Evolutionary conservation across 2,329 filamentous ascomycete genomes (phyloP), one percentile per base, ranked within the genome.

Genomic region (Claviceps pazoutovae): DNA sequence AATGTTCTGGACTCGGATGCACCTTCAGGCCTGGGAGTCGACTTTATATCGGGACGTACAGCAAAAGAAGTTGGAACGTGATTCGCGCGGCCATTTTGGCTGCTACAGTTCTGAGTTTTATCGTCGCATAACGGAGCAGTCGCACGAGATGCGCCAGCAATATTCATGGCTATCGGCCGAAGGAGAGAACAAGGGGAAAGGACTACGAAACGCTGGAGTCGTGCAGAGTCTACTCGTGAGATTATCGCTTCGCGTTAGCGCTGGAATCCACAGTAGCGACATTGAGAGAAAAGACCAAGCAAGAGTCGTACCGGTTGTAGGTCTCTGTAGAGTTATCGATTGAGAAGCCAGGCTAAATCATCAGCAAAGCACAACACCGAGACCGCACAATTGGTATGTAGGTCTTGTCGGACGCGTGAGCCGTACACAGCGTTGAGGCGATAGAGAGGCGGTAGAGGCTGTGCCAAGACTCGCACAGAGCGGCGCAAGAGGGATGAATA

Each of bases 91-190:
- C 53, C 53, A 52, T 51, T 48, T 49, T 46, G 38, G 43, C 14
- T 52, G 45, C 7, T 34, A 34, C 30, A 9, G 3, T 34, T 34
- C 30, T 34, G 30, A 34, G 11, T 34, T 11, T 34, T 11, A 11
- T 61, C 59, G 51, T 59, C 55, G 54, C 59, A 55, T 55, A 61
- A 55, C 49, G 59, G 59, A 56, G 59, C 62, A 57, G 58, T 53
- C 56, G 56, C 56, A 52, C 55, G 60, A 53, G 59, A 57, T 38
- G 54, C 50, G 52, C 61, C 58, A 58, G 63, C 57, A 56, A 52
- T 61, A 57, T 57, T 64, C 64, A 66, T 66, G 61, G 57, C 57
- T 56, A 50, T 53, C 46, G 56, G 53, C 51, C 55, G 53, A 51
- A 11, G 19, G 21, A 30, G n/a, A 19, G 42, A 34, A 42, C 4